These are phyloP conservation scores for Suillus clintonianus DNA, from an alignment of 768 basidiomycete species.

Conservation along the genomic window DNA sequence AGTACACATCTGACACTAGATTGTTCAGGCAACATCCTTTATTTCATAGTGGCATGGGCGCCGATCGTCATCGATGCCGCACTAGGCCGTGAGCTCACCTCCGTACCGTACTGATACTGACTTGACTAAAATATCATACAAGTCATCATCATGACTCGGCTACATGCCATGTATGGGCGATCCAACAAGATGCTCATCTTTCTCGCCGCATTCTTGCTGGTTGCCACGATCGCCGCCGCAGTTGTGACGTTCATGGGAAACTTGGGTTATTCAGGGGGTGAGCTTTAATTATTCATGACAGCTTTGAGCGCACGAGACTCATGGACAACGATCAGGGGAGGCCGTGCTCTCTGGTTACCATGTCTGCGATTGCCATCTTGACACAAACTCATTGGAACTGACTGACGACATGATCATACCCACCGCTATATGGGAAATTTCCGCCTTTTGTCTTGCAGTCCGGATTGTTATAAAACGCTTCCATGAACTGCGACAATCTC, in stretches of 20 bases:
- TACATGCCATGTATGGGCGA: background rate
- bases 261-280: background rate
- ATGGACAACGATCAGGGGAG: background rate
- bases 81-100: background rate
- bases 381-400: background rate
- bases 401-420: background rate
- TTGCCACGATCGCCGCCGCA: background rate
- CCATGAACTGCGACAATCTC: background rate
- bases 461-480: background rate
- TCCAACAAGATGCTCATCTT: background rate
- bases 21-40: background rate
- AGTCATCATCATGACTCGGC: background rate
- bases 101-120: background rate
- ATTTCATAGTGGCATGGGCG: background rate
- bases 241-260: background rate
- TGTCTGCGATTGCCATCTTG: background rate
- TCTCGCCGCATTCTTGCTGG: background rate
- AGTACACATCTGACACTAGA: background rate
- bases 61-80: background rate
- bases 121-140: background rate
- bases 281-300: background rate
- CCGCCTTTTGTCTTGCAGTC: background rate
- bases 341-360: background rate
- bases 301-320: background rate
- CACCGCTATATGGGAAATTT: background rate